Evolutionary conservation across 225 moss, liverwort and hornwort genomes (phyloP).

Genomic region (Pseudoscleropodium purum): DNA sequence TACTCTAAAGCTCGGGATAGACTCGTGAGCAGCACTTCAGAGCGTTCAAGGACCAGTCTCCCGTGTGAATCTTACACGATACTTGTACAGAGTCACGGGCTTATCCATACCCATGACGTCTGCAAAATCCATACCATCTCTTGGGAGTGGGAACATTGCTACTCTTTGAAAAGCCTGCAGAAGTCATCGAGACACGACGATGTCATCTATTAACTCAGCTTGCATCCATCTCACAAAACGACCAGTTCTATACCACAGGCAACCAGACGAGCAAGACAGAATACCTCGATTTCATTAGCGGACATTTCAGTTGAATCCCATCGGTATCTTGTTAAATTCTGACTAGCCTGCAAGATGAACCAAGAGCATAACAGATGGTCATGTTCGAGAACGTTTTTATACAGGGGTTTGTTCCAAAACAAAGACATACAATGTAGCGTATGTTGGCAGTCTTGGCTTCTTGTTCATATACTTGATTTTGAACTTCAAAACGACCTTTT

Average conservation of each 20-base stretch:
- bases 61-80: slow-evolving; percentile 66
- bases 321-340: slow-evolving; percentile 87
- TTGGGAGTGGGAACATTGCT: slow-evolving; percentile 80
- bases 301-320: slow-evolving; percentile 49
- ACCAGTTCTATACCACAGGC: background rate
- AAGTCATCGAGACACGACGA: background rate
- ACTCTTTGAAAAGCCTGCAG: slow-evolving; percentile 85
- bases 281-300: slow-evolving; percentile 73
- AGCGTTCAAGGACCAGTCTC: slow-evolving; percentile 8
- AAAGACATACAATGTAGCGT: background rate
- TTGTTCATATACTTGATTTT: background rate
- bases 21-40: background rate
- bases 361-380: background rate
- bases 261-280: background rate
- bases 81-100: slow-evolving; percentile 85
- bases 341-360: slow-evolving; percentile 67
- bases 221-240: background rate
- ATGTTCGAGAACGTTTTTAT: background rate
- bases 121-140: slow-evolving; percentile 42
- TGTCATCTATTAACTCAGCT: background rate
- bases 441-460: background rate
- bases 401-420: background rate
- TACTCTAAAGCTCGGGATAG: background rate
- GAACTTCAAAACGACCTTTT: background rate
- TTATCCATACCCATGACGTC: slow-evolving; percentile 74